Conservation (phyloP, 2,329 filamentous ascomycete species). For the Westerdykella sp. region DNA sequence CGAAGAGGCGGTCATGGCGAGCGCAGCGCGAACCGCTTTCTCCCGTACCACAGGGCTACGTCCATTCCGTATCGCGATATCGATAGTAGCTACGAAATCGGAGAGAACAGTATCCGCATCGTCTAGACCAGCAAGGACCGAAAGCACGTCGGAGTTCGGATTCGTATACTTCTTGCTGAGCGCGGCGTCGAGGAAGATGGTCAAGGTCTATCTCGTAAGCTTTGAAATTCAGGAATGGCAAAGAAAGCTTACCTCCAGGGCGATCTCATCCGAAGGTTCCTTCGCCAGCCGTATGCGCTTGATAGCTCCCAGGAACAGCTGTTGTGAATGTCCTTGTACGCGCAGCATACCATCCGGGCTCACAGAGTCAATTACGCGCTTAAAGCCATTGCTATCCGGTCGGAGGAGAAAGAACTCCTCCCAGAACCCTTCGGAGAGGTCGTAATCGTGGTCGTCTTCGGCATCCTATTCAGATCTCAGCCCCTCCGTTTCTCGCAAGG, state of each 20-base stretch:
- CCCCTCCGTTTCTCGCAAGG: neutral
- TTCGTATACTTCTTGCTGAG: conserved; percentile 90
- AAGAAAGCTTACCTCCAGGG: conserved; percentile 66
- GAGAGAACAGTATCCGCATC: conserved; percentile 80
- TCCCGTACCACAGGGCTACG: conserved; percentile 63
- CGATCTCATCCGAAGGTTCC: conserved; percentile 64
- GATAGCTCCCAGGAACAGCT: conserved; percentile 71
- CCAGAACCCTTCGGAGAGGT: conserved; percentile 89
- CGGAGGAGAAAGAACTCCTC: conserved; percentile 87
- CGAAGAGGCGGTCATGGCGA: conserved; percentile 84
- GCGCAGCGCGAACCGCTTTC: conserved; percentile 72
- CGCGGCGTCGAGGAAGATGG: conserved; percentile 75
- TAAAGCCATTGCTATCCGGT: conserved; percentile 66
- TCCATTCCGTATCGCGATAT: conserved; percentile 74
- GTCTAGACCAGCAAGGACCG: conserved; percentile 80
- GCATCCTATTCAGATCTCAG: too few relatives aligned
- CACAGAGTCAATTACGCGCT: conserved; percentile 62
- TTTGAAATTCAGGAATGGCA: conserved; percentile 13
- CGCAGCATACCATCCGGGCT: conserved; percentile 69
- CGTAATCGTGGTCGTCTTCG: conserved; percentile 52
- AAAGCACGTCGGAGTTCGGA: conserved; percentile 90
- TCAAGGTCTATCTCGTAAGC: conserved; percentile 67
- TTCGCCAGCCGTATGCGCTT: conserved; percentile 57
- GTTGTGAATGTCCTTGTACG: conserved; percentile 66
- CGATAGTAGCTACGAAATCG: conserved; percentile 77